These are phyloP conservation scores for Orbilia blumenaviensis DNA, from an alignment of 2,329 filamentous ascomycete species.

Conservation along the genomic window DNA sequence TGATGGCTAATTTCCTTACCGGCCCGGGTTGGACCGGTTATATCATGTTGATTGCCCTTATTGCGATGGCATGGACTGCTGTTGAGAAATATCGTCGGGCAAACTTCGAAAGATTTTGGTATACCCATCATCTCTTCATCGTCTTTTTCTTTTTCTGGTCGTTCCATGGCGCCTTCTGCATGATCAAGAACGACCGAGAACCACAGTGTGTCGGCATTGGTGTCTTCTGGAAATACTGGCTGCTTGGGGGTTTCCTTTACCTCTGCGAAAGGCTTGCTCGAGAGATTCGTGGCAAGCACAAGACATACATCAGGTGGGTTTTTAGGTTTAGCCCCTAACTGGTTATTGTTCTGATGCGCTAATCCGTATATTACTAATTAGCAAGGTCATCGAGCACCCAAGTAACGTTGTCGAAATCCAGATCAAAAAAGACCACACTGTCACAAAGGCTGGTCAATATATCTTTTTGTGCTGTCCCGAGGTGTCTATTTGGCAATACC, in stretches of 20 bases:
- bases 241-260: constrained; percentile 82
- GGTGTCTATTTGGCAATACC: constrained; percentile 87
- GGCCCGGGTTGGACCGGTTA: constrained; percentile 88
- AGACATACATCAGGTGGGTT: constrained; percentile 74
- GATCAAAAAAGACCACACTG: constrained; percentile 88
- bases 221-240: constrained; percentile 91
- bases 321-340: not conserved
- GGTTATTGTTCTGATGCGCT: not conserved
- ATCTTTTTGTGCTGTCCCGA: constrained; percentile 89
- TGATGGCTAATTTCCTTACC: constrained; percentile 78
- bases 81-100: constrained; percentile 79
- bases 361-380: not conserved
- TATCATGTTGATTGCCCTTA: constrained; percentile 80
- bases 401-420: constrained; percentile 90
- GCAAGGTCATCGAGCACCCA: constrained; percentile 87
- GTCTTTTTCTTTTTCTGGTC: constrained; percentile 91
- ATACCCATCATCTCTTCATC: constrained; percentile 86
- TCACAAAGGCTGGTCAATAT: constrained; percentile 82
- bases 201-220: constrained; percentile 80
- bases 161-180: constrained; percentile 87
- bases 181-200: constrained; percentile 84
- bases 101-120: constrained; percentile 91
- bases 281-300: constrained; percentile 80
- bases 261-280: constrained; percentile 80
- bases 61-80: constrained; percentile 80